Evolutionary conservation across 2,329 filamentous ascomycete species (phyloP).

Genomic region (Venturia carpophila): DNA sequence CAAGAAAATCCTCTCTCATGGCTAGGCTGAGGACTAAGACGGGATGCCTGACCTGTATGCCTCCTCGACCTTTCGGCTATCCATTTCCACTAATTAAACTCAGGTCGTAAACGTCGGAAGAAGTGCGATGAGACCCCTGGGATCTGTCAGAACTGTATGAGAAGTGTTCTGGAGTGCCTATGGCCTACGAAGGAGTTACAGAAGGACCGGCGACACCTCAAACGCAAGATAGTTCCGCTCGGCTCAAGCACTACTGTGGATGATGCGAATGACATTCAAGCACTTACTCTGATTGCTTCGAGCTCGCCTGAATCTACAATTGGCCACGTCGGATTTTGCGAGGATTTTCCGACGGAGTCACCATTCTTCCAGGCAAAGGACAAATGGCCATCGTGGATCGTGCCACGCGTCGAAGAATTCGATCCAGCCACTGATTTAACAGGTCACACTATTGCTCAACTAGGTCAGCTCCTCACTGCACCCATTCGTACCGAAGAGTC

Average conservation of each 20-base stretch:
- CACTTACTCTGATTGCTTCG: neutral
- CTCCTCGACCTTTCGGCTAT: neutral
- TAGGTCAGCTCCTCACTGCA: neutral
- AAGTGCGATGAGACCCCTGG: constrained; percentile 12
- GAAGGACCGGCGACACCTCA: constrained; percentile 7
- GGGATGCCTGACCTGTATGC: constrained; percentile 12
- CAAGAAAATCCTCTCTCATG: neutral
- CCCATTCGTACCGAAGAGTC: neutral
- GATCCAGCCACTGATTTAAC: neutral
- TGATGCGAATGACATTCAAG: neutral
- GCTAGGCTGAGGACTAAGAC: constrained; percentile 12
- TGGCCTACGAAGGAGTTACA: constrained; percentile 8
- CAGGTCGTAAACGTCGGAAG: constrained; percentile 12
- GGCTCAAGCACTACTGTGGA: neutral
- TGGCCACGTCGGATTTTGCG: neutral
- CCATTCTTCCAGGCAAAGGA: neutral
- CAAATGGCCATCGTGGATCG: constrained; percentile 9
- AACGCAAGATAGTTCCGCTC: neutral
- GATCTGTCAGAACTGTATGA: neutral
- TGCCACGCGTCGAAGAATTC: neutral
- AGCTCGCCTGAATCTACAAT: neutral
- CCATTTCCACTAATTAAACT: neutral
- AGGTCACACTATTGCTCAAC: neutral
- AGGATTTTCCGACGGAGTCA: neutral
- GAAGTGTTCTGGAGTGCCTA: neutral